Base-by-base conservation (phyloP, 495 filamentous ascomycete genomes). In the Neurospora pannonica region DNA sequence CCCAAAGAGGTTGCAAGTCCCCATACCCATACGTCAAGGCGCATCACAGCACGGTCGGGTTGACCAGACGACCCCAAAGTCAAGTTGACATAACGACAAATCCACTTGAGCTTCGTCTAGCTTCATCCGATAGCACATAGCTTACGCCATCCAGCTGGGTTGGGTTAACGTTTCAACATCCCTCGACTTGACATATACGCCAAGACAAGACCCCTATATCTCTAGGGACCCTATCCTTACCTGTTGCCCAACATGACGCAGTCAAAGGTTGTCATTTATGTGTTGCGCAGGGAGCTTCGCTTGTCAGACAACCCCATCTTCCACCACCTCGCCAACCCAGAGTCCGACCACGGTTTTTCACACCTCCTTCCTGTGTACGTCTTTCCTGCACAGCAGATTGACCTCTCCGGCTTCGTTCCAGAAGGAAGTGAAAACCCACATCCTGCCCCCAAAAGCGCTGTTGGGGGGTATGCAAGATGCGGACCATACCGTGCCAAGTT, bases 401-500 rank as follows among this genome's bases (percentile, higher is more conserved):
- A 93, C 76, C 84, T 91, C n/a, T 90, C 89, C 2, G 92, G 92
- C 24, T 90, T 94, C 77, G 78, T 93, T 10, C 76, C 79, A 8
- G 78, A 82, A 40, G 83, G 79, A 13, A 43, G 70, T 28, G 42
- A 76, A 43, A 89, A 81, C 17, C 91, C 91, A 0, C 92, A 88
- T 72, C 86, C 86, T 4, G 86, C 89, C 77, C 89, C 90, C 13
- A 84, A 86, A 43, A 89, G 88, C 71, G 74, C 79, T 11, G 80
- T 90, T 38, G 90, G 84, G 9, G 82, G 82, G 15, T 91, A 92
- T 77, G 91, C 89, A 90, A 81, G 91, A 74, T 92, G 89, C 75
- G 92, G 92, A 1, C 89, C 86, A 24, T 88, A 92, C 76, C 87
- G 92, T 40, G 88, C 87, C 71, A 89, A 86, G 77, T 94, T 93